These are phyloP conservation scores for Triangularia setosa DNA, from an alignment of 2,329 filamentous ascomycete species.

Conservation along the genomic window DNA sequence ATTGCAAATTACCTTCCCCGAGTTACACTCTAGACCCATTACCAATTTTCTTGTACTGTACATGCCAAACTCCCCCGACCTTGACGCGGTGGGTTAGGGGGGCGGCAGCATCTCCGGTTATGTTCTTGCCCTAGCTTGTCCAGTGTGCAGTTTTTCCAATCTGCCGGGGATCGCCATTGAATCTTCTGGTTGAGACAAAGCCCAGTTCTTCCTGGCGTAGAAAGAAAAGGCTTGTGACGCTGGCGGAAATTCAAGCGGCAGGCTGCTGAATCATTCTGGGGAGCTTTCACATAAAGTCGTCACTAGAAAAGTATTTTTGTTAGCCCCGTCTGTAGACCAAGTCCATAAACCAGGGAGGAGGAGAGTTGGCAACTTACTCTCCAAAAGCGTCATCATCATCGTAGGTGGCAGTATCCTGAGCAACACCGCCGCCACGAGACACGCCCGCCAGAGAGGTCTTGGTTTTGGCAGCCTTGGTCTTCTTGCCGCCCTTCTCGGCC, in stretches of 20 bases:
- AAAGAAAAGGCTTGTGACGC: background rate
- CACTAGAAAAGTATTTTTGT: slow-evolving; percentile 41
- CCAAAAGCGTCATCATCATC: slow-evolving; percentile 76
- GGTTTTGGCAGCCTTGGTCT: slow-evolving; percentile 92
- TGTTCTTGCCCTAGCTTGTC: background rate
- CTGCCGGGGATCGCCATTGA: background rate
- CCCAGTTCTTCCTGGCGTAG: background rate
- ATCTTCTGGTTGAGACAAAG: background rate
- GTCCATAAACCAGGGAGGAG: too few relatives aligned
- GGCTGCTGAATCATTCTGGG: slow-evolving; percentile 15
- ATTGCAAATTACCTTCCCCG: background rate
- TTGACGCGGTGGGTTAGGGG: background rate
- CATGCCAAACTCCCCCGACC: background rate
- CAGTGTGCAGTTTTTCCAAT: background rate
- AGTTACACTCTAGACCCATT: background rate
- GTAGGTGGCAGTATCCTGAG: slow-evolving; percentile 65
- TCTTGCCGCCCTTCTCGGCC: slow-evolving; percentile 91
- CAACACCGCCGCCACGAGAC: slow-evolving; percentile 48
- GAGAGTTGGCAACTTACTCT: slow-evolving; percentile 44
- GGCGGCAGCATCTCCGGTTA: background rate
- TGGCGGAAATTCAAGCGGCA: slow-evolving; percentile 4
- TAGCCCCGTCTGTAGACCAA: too few relatives aligned
- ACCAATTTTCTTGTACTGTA: background rate
- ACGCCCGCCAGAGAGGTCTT: slow-evolving; percentile 75
- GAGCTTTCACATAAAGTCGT: slow-evolving; percentile 66